Percentiles rank a stretch among this genome's conserved stretches.
Conservation (phyloP, 257 asterid genomes). For the Jacaranda mimosifolia region DNA sequence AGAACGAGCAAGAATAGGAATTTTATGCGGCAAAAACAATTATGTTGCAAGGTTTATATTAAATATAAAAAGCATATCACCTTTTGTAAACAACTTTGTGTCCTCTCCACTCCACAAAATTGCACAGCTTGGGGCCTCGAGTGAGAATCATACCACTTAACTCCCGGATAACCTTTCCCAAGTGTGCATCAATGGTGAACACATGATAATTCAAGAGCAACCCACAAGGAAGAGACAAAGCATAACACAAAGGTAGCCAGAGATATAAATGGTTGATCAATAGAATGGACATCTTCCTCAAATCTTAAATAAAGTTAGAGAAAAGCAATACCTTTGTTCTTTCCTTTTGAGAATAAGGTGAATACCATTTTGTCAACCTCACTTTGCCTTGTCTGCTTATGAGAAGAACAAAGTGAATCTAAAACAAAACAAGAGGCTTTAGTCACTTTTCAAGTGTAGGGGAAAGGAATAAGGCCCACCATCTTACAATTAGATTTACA, state of each 20-base stretch:
- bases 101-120: constrained; percentile 99
- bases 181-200: background rate
- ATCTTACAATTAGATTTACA: constrained; percentile 3
- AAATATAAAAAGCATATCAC: constrained; percentile 45
- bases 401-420: constrained; percentile 72
- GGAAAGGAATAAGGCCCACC: background rate
- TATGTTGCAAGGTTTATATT: background rate
- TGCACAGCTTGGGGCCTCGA: constrained; percentile 93
- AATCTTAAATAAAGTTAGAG: constrained; percentile 18
- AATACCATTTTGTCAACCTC: constrained; percentile 71
- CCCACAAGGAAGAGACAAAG: constrained; percentile 6
- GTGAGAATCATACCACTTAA: constrained; percentile 86
- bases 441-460: background rate
- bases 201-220: background rate
- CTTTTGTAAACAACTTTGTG: constrained; percentile 94
- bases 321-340: constrained; percentile 58
- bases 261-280: too few species aligned
- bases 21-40: background rate
- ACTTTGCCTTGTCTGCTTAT: constrained; percentile 73
- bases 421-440: constrained; percentile 25
- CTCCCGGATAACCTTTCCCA: constrained; percentile 82
- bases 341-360: constrained; percentile 67
- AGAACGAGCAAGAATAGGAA: constrained; percentile 6
- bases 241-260: constrained; percentile 13
- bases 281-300: constrained; percentile 13